Evolutionary conservation across 2,329 filamentous ascomycete genomes (phyloP), one percentile per base, ranked within the genome.

Genomic region (Didymella segeticola): DNA sequence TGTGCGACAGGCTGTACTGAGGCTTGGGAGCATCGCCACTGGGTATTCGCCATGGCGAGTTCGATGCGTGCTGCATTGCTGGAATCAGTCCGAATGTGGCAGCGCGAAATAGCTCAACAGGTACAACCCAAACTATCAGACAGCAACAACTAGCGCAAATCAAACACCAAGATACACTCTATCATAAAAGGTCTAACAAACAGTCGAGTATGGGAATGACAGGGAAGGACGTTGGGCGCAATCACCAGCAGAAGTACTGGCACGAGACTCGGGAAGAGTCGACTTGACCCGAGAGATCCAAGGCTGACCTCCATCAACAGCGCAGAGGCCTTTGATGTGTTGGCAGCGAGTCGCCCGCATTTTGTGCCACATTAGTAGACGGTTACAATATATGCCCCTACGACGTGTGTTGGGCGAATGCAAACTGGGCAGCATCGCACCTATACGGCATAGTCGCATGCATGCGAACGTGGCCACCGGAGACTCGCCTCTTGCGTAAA

Each of bases 351-450:
- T 64, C 54, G 59, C 68, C 69, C 71, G 73, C 71, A 70, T 66
- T 70, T 61, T 60, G 66, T 56, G 64, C 68, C 64, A 66, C 64
- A 70, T 73, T 73, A 70, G 71, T 70, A 70, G 69, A 68, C 54
- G 60, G 59, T 62, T 55, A 69, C 69, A 71, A 67, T 73, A 68
- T 71, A 73, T 64, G 71, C 61, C 61, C n/a, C 63, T 67, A 63
- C 55, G 62, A 62, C 63, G 70, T 65, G 66, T 65, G 71, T 69
- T 73, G 72, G 71, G 72, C 72, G 71, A 74, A 70, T 73, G 68
- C 62, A 67, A 58, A 67, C 55, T 60, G 68, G 68, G 71, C 71
- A 75, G 66, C 66, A 72, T 63, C 60, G 53, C 63, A 68, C 66
- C 65, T 57, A 63, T 71, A 66, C 43, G 66, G 71, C 60, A 67